Base-by-base conservation (phyloP, 768 basidiomycete genomes). In the Termitomyces sp. region DNA sequence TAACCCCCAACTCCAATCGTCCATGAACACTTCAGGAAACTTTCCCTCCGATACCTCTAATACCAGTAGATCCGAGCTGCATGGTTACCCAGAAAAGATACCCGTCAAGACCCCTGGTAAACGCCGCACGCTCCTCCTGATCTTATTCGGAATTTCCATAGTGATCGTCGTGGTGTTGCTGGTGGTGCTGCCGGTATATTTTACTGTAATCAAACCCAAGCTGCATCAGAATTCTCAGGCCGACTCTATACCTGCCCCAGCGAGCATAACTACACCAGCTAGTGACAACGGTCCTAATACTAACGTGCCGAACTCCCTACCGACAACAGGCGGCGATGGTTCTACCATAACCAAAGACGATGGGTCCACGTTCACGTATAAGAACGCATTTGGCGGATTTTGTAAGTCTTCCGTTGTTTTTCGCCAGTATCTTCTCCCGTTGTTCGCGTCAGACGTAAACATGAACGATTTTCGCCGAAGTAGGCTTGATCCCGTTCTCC, bases 281-380 rank as follows among this genome's bases (percentile, higher is more conserved):
- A 49, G 47, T 8, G 56, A 47, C 31, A 68, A 56, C 12, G 61
- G 64, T 4, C 63, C 55, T 57, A 36, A 37, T 12, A 36, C 38
- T 25, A 62, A 62, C n/a, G 57, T 50, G 17, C 34, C 67, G 5
- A 64, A 58, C 29, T n/a, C 64, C 9, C 66, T 68, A 17, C 65
- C 71, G 0, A 77, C 76, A 31, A 76, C 78, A 3, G 94, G 94
- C 12, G 83, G 84, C 17, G 85, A 90, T 68, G 92, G 92, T 10
- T 89, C 87, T 34, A 77, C 77, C 5, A 74, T 94, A 56, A 84
- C 79, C 8, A 76, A 79, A 20, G 84, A 81, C 3, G 82, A 93
- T 69, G 94, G 94, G 1, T 74, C 83, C 1, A 86, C 81, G 1
- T 90, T 94, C 73, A 84, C 79, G 2, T 96, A 96, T 71, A 78